A percentile compares a stretch with the other conserved stretches of the same genome.
phyloP scores from a whole-genome alignment of 2,329 filamentous ascomycete species.

The Cytospora leucostoma region DNA sequence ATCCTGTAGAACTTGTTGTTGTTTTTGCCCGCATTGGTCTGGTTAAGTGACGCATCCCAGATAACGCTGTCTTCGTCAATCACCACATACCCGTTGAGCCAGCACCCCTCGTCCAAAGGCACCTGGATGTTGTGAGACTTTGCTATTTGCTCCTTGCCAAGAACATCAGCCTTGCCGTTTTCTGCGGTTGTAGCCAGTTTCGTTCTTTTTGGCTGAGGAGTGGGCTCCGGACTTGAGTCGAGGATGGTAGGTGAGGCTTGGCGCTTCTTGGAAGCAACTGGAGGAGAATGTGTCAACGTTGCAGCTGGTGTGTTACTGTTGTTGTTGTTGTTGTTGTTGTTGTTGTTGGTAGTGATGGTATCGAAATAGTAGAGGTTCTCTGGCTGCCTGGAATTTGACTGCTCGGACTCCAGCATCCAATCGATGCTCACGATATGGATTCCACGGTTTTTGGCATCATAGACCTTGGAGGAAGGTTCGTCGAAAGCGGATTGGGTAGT shows the following conservation, averaged over 20 bases:
- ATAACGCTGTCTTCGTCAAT: conserved; percentile 67
- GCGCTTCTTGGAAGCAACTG: conserved; percentile 31
- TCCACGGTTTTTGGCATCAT: conserved; percentile 46
- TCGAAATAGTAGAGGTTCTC: conserved; percentile 37
- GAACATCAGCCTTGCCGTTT: conserved; percentile 28
- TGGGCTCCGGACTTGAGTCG: conserved; percentile 16
- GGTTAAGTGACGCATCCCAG: conserved; percentile 78
- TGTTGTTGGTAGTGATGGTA: conserved; percentile 15
- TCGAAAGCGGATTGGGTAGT: conserved; percentile 55
- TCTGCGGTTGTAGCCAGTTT: conserved; percentile 34
- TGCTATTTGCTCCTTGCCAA: conserved; percentile 48
- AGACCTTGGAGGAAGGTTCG: conserved; percentile 53
- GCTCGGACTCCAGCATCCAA: conserved; percentile 63
- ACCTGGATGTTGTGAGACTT: conserved; percentile 49
- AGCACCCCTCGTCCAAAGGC: conserved; percentile 52
- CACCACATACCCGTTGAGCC: conserved; percentile 50
- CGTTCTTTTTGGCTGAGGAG: conserved; percentile 37
- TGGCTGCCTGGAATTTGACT: conserved; percentile 41
- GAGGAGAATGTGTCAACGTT: conserved; percentile 9
- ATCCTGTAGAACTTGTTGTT: conserved; percentile 84
- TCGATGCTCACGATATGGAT: conserved; percentile 59
- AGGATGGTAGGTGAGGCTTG: conserved; percentile 22
- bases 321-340: conserved; percentile 22
- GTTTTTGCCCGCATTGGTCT: conserved; percentile 70
- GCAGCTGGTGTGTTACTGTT: conserved; percentile 28